These are phyloP conservation scores for Benincasa hispida DNA, from an alignment of 306 rosid genomes.

Conservation along the genomic window DNA sequence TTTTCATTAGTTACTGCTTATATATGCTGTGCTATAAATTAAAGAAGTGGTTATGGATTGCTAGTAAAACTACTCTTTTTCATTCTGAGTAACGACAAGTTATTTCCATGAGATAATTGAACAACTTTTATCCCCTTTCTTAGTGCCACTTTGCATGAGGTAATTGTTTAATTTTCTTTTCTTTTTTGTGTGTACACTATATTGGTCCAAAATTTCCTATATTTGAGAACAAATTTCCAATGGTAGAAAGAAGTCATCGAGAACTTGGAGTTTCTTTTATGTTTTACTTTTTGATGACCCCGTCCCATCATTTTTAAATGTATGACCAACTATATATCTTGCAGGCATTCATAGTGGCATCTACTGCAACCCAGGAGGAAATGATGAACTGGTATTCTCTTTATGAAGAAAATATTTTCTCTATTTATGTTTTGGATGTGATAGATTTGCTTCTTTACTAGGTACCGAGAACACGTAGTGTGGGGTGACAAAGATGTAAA, in stretches of 20 bases:
- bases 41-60: neutral
- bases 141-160: neutral
- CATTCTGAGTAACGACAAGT: neutral
- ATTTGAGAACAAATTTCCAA: neutral
- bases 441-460: slow-evolving; percentile 16
- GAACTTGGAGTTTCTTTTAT: neutral
- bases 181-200: neutral
- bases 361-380: slow-evolving; percentile 82
- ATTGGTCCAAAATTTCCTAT: neutral
- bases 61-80: neutral
- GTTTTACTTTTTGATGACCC: neutral
- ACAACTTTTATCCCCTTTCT: slow-evolving; percentile 2
- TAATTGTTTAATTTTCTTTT: neutral
- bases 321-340: slow-evolving; percentile 18
- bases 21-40: neutral
- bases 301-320: neutral
- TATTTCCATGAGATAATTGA: neutral
- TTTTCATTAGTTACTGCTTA: neutral
- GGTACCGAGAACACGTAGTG: slow-evolving; percentile 86
- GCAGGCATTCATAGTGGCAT: slow-evolving; percentile 97
- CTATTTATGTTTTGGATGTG: neutral
- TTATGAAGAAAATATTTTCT: neutral
- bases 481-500: slow-evolving; percentile 88
- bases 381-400: slow-evolving; percentile 65
- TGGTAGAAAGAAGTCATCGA: neutral